phyloP scores from a whole-genome alignment of 108 stramenopile genomes.

The Nannochloropsis gaditana region DNA sequence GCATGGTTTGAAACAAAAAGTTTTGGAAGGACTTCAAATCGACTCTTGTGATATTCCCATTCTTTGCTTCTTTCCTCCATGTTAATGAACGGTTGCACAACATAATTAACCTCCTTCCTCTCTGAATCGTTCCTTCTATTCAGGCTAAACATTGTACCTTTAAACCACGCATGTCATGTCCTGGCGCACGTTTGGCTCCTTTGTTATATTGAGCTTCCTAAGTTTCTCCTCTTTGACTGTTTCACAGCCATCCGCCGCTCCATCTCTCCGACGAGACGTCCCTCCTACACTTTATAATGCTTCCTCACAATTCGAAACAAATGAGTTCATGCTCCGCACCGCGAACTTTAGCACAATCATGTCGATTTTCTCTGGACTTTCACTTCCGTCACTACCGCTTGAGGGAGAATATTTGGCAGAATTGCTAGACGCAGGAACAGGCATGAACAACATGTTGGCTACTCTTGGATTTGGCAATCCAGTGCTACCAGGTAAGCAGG shows the following conservation, averaged over 20 bases:
- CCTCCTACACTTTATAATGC: background rate
- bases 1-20: no score
- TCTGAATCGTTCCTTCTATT: no score
- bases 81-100: no score
- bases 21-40: no score
- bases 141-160: no score
- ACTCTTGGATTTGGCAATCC: conserved; percentile 3
- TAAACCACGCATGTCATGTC: no score
- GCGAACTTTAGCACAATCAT: background rate
- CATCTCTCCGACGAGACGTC: background rate
- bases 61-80: no score
- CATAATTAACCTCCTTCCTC: no score
- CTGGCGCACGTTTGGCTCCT: no score
- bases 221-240: background rate
- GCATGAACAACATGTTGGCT: conserved; percentile 8
- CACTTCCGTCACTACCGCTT: background rate
- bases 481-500: background rate
- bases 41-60: no score
- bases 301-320: background rate
- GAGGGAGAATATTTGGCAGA: conserved; percentile 19
- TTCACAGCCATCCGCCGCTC: background rate
- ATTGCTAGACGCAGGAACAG: background rate
- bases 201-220: background rate
- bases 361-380: background rate
- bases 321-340: background rate